Conservation (phyloP, 2,329 filamentous ascomycete genomes). For the Pseudocercospora fijiensis region DNA sequence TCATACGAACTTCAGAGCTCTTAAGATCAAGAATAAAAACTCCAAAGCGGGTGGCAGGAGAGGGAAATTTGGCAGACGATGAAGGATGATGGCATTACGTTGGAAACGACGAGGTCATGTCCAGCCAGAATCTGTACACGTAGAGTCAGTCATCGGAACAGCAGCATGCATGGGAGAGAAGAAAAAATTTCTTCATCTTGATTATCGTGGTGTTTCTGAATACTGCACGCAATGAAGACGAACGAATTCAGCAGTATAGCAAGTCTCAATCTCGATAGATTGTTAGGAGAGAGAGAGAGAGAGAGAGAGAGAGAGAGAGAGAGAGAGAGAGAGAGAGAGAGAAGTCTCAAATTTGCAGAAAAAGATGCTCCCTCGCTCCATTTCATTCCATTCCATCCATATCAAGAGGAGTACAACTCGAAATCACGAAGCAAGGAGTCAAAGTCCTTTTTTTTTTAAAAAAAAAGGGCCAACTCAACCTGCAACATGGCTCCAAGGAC, state of each 20-base stretch:
- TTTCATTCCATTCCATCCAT: neutral
- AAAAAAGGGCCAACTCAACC: conserved; percentile 1
- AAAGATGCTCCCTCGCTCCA: conserved; percentile 8
- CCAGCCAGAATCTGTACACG: neutral
- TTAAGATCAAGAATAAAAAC: conserved; percentile 54
- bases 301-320: too few species aligned
- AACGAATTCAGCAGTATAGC: too few species aligned
- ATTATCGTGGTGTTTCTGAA: too few species aligned
- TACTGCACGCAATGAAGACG: too few species aligned
- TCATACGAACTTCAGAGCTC: conserved; percentile 49
- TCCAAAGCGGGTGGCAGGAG: conserved; percentile 46
- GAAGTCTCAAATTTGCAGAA: too few species aligned
- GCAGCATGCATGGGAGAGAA: too few species aligned
- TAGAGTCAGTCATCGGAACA: too few species aligned
- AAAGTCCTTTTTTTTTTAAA: too few species aligned
- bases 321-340: too few species aligned
- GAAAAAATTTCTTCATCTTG: too few species aligned
- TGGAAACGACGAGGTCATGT: neutral
- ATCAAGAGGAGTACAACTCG: conserved; percentile 6
- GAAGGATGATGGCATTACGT: neutral
- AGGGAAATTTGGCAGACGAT: conserved; percentile 34
- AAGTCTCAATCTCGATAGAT: too few species aligned
- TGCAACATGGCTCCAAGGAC: neutral
- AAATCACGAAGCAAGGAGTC: neutral
- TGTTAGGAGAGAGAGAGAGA: too few species aligned